Percentiles rank a stretch among this genome's conserved stretches.
Conservation (phyloP, 176 grass and related monocot genomes). For the Oryza longistaminata region DNA sequence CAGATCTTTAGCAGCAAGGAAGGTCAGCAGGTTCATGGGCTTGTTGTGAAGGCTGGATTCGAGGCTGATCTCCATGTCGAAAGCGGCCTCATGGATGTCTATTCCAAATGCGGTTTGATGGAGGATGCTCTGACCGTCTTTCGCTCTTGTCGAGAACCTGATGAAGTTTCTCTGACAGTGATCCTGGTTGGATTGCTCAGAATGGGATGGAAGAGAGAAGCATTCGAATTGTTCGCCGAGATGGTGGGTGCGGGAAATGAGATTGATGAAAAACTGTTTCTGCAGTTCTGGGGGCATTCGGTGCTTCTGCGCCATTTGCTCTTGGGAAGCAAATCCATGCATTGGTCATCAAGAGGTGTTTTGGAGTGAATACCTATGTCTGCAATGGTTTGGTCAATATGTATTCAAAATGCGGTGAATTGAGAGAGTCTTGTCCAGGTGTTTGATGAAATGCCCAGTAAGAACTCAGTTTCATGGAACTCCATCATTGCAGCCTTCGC, state of each 20-base stretch:
- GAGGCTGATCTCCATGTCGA: constrained; percentile 57
- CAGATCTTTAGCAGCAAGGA: constrained; percentile 48
- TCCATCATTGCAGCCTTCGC: constrained; percentile 76
- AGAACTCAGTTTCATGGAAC: constrained; percentile 82
- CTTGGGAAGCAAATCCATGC: constrained; percentile 89
- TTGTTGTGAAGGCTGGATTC: constrained; percentile 65
- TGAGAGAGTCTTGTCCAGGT: constrained; percentile 56
- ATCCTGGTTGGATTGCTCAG: constrained; percentile 82
- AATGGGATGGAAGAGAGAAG: constrained; percentile 67
- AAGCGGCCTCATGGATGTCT: constrained; percentile 85
- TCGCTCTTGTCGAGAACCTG: constrained; percentile 51
- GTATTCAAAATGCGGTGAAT: constrained; percentile 87
- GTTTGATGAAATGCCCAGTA: constrained; percentile 46
- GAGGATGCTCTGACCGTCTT: constrained; percentile 74
- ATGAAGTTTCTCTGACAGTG: constrained; percentile 67
- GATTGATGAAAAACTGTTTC: constrained; percentile 72
- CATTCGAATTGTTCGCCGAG: constrained; percentile 63
- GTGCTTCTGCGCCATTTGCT: constrained; percentile 58
- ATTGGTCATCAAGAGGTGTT: constrained; percentile 57
- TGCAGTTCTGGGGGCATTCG: constrained; percentile 77
- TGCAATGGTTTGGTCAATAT: constrained; percentile 91
- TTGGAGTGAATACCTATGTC: constrained; percentile 57
- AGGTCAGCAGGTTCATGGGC: constrained; percentile 79
- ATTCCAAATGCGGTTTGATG: constrained; percentile 84
- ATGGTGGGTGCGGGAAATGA: constrained; percentile 40